Evolutionary conservation across 192 early-diverging fungal species (phyloP).

Genomic region (Rhizophlyctis rosea): DNA sequence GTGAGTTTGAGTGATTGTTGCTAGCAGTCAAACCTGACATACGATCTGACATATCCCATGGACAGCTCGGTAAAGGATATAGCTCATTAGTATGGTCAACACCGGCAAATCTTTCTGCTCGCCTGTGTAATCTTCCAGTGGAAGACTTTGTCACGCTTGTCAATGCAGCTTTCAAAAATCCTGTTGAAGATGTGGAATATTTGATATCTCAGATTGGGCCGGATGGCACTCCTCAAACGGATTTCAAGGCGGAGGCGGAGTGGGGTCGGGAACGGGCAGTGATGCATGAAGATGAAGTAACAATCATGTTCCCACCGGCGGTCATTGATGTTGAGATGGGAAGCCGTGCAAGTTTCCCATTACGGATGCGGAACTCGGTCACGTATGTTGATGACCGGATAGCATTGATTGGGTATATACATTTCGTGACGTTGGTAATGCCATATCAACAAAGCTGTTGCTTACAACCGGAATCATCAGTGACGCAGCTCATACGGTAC

Average conservation of each 20-base stretch:
- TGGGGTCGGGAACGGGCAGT: conserved; percentile 61
- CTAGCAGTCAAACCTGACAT: background rate
- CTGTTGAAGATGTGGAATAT: conserved; percentile 69
- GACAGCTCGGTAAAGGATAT: conserved; percentile 54
- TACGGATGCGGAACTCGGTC: conserved; percentile 77
- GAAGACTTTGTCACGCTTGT: conserved; percentile 65
- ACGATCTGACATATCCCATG: background rate
- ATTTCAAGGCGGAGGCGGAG: conserved; percentile 53
- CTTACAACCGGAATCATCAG: conserved; percentile 31
- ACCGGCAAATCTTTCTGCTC: conserved; percentile 56
- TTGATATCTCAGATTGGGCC: conserved; percentile 57
- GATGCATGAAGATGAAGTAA: conserved; percentile 1
- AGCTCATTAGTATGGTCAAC: conserved; percentile 93
- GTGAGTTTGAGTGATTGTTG: conserved; percentile 37
- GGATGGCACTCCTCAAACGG: conserved; percentile 35
- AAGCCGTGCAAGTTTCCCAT: conserved; percentile 77
- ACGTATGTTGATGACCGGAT: conserved; percentile 72
- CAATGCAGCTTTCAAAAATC: conserved; percentile 78
- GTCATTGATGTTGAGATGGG: conserved; percentile 62
- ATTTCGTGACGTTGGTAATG: background rate
- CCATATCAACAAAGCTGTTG: background rate
- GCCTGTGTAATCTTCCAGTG: conserved; percentile 59
- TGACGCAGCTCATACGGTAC: conserved; percentile 93
- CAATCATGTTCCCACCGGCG: conserved; percentile 36
- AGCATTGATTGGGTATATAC: conserved; percentile 76